These are phyloP conservation scores for Penicillium fimorum DNA, from an alignment of 495 filamentous ascomycete genomes.

Conservation along the genomic window DNA sequence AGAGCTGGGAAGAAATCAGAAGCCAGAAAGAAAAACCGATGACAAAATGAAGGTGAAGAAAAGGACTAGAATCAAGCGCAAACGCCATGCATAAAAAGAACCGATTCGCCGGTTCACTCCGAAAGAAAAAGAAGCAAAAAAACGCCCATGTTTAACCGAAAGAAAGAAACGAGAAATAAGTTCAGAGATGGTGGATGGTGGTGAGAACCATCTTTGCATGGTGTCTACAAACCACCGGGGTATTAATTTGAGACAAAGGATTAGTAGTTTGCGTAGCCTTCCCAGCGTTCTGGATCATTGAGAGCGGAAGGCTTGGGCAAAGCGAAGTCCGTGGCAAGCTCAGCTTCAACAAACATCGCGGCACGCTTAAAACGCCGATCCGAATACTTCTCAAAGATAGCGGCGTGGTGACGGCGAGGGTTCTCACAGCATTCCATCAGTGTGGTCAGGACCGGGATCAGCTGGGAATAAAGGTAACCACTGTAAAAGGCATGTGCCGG, in stretches of 20 bases:
- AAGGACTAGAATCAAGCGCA: neutral
- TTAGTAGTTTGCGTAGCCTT: conserved; percentile 26
- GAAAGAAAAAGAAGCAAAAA: conserved; percentile 11
- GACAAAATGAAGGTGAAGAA: conserved; percentile 5
- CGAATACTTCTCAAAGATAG: conserved; percentile 89
- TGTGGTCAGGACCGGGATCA: conserved; percentile 70
- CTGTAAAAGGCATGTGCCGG: conserved; percentile 85
- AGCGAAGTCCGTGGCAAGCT: conserved; percentile 60
- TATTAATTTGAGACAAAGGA: neutral
- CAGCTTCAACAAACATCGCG: conserved; percentile 72
- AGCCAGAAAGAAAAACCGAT: conserved; percentile 13
- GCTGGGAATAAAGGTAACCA: conserved; percentile 82
- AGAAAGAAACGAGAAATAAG: conserved; percentile 15
- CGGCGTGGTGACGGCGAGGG: conserved; percentile 74
- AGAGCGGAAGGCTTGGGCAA: conserved; percentile 30
- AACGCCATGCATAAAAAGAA: conserved; percentile 24
- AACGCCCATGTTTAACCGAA: conserved; percentile 12
- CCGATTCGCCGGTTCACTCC: conserved; percentile 22
- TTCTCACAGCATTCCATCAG: conserved; percentile 86
- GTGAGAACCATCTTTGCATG: conserved; percentile 3
- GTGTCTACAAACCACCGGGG: conserved; percentile 4
- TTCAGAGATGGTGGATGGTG: conserved; percentile 10
- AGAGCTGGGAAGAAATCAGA: conserved; percentile 23
- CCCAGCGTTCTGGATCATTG: conserved; percentile 17
- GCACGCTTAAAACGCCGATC: conserved; percentile 79